A percentile compares a stretch with the other conserved stretches of the same genome.
Evolutionary conservation across 352 stramenopile genomes (phyloP).

Genomic region (Pythium aquatile): DNA sequence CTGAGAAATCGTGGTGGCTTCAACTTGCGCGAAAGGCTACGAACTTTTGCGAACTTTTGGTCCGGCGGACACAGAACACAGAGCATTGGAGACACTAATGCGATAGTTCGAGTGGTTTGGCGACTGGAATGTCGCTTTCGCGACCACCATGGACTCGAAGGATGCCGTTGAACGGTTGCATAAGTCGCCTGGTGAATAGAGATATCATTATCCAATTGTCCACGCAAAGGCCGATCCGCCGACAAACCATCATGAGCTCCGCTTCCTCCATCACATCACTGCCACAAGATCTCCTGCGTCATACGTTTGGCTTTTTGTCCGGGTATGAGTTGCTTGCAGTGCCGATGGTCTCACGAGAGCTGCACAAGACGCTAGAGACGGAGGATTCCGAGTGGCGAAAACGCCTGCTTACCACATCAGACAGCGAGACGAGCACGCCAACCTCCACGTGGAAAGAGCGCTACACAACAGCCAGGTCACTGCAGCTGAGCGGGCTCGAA

Average conservation of each 20-base stretch:
- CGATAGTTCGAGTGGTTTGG: not conserved
- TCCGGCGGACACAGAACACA: not conserved
- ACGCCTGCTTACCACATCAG: not conserved
- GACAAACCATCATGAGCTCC: not conserved
- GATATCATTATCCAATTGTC: slow-evolving; percentile 12
- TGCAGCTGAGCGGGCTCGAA: not conserved
- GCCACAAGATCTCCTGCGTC: slow-evolving; percentile 25
- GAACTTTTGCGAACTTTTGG: not conserved
- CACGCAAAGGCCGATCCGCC: not conserved
- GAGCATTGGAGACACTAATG: not conserved
- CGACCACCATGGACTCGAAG: not conserved
- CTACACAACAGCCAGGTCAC: slow-evolving; percentile 10
- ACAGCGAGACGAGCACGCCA: not conserved
- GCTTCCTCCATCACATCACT: slow-evolving; percentile 6
- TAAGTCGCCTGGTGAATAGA: not conserved
- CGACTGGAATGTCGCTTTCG: not conserved
- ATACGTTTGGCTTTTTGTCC: slow-evolving; percentile 22
- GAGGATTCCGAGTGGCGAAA: slow-evolving; percentile 14
- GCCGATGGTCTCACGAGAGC: slow-evolving; percentile 15
- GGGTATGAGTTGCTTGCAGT: slow-evolving; percentile 32
- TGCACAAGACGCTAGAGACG: not conserved
- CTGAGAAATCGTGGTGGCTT: not conserved
- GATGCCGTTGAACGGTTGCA: not conserved
- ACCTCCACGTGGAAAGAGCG: slow-evolving; percentile 6
- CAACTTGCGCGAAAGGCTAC: not conserved